These are phyloP conservation scores for Acrodontium crateriforme DNA, from an alignment of 2,329 filamentous ascomycete genomes.

Conservation along the genomic window DNA sequence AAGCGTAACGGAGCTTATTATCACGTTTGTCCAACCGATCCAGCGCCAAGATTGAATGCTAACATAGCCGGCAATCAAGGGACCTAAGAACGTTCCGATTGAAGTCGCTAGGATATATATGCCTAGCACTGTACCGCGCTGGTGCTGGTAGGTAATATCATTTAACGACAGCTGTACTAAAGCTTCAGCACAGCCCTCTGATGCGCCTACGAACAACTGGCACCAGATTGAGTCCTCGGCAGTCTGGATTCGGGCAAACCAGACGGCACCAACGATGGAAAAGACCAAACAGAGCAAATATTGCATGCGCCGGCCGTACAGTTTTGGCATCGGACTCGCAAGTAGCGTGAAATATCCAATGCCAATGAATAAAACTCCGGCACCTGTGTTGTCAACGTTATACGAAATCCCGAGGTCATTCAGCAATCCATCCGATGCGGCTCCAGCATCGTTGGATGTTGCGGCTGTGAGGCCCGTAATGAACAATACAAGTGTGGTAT, in stretches of 20 bases:
- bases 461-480: conserved; percentile 43
- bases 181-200: conserved; percentile 43
- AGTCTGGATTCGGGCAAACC: conserved; percentile 36
- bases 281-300: conserved; percentile 40
- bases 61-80: conserved; percentile 39
- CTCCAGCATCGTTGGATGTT: conserved; percentile 42
- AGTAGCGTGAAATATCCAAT: conserved; percentile 44
- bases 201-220: conserved; percentile 45
- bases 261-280: conserved; percentile 38
- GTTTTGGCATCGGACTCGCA: conserved; percentile 39
- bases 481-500: conserved; percentile 36
- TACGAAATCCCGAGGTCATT: conserved; percentile 39
- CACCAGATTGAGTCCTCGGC: conserved; percentile 39
- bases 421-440: conserved; percentile 38
- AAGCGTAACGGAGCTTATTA: conserved; percentile 35
- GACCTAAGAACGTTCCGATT: conserved; percentile 43
- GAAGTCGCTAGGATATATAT: conserved; percentile 43
- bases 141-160: conserved; percentile 45
- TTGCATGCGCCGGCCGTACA: conserved; percentile 42
- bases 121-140: conserved; percentile 40
- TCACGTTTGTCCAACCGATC: conserved; percentile 39
- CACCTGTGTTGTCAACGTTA: conserved; percentile 40
- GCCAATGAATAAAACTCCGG: conserved; percentile 41
- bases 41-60: conserved; percentile 38
- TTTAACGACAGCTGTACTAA: conserved; percentile 43